Evolutionary conservation across 306 rosid species (phyloP), one percentile per base, ranked within the genome.

Genomic region (Casuarina glauca): DNA sequence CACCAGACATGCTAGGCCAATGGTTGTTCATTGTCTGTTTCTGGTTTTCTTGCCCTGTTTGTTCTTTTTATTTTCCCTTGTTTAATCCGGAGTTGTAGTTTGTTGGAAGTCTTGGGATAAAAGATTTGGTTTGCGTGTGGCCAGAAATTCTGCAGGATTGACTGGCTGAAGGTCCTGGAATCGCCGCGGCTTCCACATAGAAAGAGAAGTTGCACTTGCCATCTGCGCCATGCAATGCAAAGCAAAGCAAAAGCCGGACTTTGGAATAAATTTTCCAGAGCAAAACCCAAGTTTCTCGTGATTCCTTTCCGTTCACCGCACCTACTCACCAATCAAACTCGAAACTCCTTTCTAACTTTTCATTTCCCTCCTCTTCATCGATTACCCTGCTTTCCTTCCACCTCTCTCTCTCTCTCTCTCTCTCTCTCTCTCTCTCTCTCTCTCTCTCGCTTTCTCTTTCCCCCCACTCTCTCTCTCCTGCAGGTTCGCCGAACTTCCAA

Each of bases 201-300:
- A 72, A 72, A 7, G 55, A 51, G 4, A 79, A 60, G 36, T 61
- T 36, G 35, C 61, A 42, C 53, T 39, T 89, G 88, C 79, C 80
- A 79, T 85, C 76, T 78, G 78, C 81, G 73, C 36, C 48, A 73
- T 81, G 88, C 84, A 82, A 76, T 55, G 44, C 77, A 67, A 84
- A 80, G 87, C 60, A 80, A 26, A 26, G 32, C 32, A 26, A 26
- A 26, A 26, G 32, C 32, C 32, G 32, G 76, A 57, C 73, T 76
- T 79, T 73, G 82, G 91, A 89, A 88, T 88, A 87, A 86, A 84
- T 86, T 81, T 87, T 74, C 61, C 6, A 81, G 74, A 76, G 75
- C 45, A 11, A 45, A 74, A 6, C 55, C 88, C 96, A 81, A 78
- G 96, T 83, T 81, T 90, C 97, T 74, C 97, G 97, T 92, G 97